Evolutionary conservation across 176 grass and related monocot species (phyloP).

Genomic region (Puya raimondii): DNA sequence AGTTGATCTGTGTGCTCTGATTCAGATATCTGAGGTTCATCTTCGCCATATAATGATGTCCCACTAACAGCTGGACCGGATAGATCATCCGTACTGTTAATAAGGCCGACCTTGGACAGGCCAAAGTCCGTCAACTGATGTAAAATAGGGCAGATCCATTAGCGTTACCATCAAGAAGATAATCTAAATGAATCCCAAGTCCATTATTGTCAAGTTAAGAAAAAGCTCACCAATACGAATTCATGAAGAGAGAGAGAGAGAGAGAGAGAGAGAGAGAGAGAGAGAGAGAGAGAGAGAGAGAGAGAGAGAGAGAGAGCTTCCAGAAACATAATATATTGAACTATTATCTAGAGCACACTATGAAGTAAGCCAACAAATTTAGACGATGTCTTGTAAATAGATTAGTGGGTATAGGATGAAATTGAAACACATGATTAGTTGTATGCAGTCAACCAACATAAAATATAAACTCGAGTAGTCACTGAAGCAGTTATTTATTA

Average conservation of each 20-base stretch:
- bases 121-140: conserved; percentile 99
- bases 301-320: too few species aligned
- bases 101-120: conserved; percentile 95
- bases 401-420: too few species aligned
- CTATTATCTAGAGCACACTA: too few species aligned
- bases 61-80: conserved; percentile 85
- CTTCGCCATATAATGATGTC: conserved; percentile 84
- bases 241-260: not conserved
- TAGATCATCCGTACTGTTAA: conserved; percentile 96
- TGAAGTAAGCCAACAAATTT: too few species aligned
- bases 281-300: too few species aligned
- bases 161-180: conserved; percentile 13
- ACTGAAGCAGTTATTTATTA: too few species aligned
- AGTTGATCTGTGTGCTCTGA: conserved; percentile 65
- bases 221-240: not conserved
- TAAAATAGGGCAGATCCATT: conserved; percentile 31
- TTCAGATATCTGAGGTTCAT: conserved; percentile 74
- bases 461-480: too few species aligned
- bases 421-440: too few species aligned
- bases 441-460: too few species aligned
- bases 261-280: too few species aligned
- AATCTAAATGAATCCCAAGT: not conserved
- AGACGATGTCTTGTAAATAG: too few species aligned
- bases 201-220: not conserved
- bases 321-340: too few species aligned